phyloP scores from a whole-genome alignment of 2,329 filamentous ascomycete species.

The Ascochyta viciae-villosae region DNA sequence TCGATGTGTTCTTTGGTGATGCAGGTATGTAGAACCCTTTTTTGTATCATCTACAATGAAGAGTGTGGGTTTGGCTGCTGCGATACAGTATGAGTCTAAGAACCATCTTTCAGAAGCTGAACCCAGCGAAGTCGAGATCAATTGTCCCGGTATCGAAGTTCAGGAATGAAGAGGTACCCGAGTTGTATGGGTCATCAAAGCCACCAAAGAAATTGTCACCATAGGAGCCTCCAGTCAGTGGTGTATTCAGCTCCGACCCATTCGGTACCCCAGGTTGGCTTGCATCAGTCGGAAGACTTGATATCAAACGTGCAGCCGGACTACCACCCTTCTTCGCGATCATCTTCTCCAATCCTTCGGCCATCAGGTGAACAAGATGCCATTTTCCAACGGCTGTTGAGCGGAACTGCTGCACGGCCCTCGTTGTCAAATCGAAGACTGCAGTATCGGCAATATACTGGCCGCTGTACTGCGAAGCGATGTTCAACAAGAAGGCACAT shows the following conservation, averaged over 20 bases:
- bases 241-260: conserved; percentile 15
- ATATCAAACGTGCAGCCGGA: conserved; percentile 4
- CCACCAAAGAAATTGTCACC: conserved; percentile 22
- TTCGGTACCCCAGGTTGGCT: conserved; percentile 16
- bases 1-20: background rate
- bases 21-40: background rate
- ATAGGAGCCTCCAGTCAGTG: conserved; percentile 16
- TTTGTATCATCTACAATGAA: no score
- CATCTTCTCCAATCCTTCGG: conserved; percentile 55
- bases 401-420: conserved; percentile 52
- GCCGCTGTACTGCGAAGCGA: conserved; percentile 53
- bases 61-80: no score
- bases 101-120: conserved; percentile 20
- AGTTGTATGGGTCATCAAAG: conserved; percentile 35
- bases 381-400: conserved; percentile 53
- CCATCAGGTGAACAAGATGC: conserved; percentile 58
- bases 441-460: conserved; percentile 49
- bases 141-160: conserved; percentile 37
- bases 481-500: conserved; percentile 60
- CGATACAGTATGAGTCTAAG: no score
- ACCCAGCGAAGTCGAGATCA: conserved; percentile 33
- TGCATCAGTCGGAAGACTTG: conserved; percentile 8
- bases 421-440: conserved; percentile 50
- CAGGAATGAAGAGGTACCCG: conserved; percentile 33
- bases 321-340: conserved; percentile 24